These are phyloP conservation scores for Penicillium sp. DNA, from an alignment of 2,329 filamentous ascomycete species.

Conservation along the genomic window DNA sequence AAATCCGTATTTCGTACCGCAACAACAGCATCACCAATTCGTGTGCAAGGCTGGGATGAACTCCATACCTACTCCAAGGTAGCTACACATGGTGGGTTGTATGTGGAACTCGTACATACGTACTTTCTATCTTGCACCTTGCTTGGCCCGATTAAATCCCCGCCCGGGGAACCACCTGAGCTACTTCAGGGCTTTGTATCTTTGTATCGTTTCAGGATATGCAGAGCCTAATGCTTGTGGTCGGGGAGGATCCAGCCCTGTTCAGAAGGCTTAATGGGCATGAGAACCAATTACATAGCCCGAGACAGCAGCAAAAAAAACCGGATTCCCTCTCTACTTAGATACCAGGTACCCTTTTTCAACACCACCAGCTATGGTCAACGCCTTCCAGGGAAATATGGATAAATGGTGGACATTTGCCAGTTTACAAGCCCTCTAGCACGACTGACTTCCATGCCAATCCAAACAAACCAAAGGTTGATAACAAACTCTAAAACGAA, in stretches of 20 bases:
- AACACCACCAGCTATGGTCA: not conserved
- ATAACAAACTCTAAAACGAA: not conserved
- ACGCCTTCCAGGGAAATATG: not conserved
- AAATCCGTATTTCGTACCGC: not conserved
- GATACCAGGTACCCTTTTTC: not conserved
- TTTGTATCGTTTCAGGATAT: constrained; percentile 1
- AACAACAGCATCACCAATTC: not conserved
- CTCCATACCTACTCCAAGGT: not conserved
- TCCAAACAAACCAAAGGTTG: not conserved
- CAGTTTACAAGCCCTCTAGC: not conserved
- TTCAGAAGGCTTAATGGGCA: not conserved
- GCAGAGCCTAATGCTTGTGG: not conserved
- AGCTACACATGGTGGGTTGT: constrained; percentile 3
- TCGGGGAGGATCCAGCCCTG: not conserved
- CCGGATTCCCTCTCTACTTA: not conserved
- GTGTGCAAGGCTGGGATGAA: not conserved
- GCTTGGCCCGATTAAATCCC: constrained; percentile 1
- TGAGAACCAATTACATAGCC: not conserved
- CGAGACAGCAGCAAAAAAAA: not conserved
- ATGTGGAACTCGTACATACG: not conserved
- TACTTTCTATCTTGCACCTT: constrained; percentile 5
- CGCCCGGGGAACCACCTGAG: not conserved
- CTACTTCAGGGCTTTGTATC: not conserved
- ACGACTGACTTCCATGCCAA: not conserved
- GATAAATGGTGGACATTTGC: not conserved